Conservation (phyloP, 2,329 filamentous ascomycete genomes). For the Penicillium sp. region DNA sequence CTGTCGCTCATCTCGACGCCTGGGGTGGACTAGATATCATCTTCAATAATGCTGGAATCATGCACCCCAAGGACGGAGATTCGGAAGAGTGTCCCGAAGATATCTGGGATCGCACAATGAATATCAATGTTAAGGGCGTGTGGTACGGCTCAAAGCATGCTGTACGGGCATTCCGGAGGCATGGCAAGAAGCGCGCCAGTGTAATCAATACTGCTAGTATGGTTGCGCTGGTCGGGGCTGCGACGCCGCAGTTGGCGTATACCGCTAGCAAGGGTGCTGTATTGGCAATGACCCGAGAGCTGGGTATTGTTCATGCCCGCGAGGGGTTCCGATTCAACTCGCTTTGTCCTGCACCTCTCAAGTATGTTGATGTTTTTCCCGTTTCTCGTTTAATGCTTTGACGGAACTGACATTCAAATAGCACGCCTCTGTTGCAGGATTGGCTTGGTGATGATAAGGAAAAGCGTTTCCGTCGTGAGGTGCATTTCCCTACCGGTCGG, state of each 20-base stretch:
- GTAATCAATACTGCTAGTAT: constrained; percentile 93
- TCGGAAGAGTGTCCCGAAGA: constrained; percentile 80
- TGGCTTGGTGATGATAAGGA: constrained; percentile 84
- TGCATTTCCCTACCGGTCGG: constrained; percentile 86
- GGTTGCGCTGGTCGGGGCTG: constrained; percentile 80
- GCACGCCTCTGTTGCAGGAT: constrained; percentile 84
- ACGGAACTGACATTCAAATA: constrained; percentile 34
- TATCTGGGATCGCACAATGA: constrained; percentile 91
- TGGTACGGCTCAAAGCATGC: constrained; percentile 95
- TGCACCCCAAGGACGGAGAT: constrained; percentile 80
- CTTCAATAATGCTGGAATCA: constrained; percentile 98
- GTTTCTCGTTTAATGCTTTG: neutral
- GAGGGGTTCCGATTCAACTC: constrained; percentile 90
- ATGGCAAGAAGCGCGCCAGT: constrained; percentile 74
- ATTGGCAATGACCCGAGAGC: constrained; percentile 80
- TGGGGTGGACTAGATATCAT: constrained; percentile 90
- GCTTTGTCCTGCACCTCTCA: constrained; percentile 85
- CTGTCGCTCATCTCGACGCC: constrained; percentile 70
- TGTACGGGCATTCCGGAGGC: constrained; percentile 72
- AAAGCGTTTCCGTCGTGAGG: constrained; percentile 78
- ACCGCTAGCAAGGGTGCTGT: constrained; percentile 93
- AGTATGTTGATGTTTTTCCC: constrained; percentile 47
- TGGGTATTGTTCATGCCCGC: constrained; percentile 87
- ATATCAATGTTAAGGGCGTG: constrained; percentile 95
- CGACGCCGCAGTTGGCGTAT: constrained; percentile 87